Percentiles rank a stretch among this genome's conserved stretches.
phyloP scores from a whole-genome alignment of 176 grass and related monocot genomes.

The Oryza meridionalis region DNA sequence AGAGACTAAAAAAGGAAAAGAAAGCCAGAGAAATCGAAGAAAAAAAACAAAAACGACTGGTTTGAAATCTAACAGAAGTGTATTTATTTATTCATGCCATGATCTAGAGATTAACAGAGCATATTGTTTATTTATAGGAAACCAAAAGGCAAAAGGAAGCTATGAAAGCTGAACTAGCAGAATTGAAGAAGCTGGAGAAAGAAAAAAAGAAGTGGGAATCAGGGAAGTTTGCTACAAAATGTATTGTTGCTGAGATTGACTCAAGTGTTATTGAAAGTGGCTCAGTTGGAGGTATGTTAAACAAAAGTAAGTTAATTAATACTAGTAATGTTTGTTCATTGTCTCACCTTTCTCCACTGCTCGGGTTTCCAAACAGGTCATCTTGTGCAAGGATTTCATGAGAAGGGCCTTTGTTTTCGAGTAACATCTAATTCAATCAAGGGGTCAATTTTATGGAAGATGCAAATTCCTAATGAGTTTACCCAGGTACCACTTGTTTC shows the following conservation, averaged over 20 bases:
- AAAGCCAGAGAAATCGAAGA: conserved; percentile 61
- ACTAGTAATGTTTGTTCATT: not conserved
- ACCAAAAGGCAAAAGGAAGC: conserved; percentile 66
- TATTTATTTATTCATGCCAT: not conserved
- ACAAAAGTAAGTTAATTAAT: not conserved
- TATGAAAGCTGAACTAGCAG: conserved; percentile 61
- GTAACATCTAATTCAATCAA: conserved; percentile 54
- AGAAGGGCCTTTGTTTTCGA: conserved; percentile 53
- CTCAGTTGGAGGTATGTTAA: conserved; percentile 65
- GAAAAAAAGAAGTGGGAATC: conserved; percentile 74
- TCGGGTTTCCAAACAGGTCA: conserved; percentile 47
- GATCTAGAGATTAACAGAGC: not conserved
- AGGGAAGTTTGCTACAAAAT: conserved; percentile 75
- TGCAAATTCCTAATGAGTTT: conserved; percentile 64
- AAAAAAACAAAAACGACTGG: conserved; percentile 64
- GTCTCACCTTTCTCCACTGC: not conserved
- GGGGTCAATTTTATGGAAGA: conserved; percentile 80
- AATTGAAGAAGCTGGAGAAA: conserved; percentile 62
- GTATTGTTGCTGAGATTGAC: conserved; percentile 68
- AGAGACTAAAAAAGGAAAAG: conserved; percentile 64
- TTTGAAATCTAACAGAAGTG: conserved; percentile 26
- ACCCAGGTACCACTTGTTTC: conserved; percentile 36
- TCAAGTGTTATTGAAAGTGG: conserved; percentile 62
- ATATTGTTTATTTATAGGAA: conserved; percentile 57
- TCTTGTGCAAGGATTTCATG: conserved; percentile 62